These are phyloP conservation scores for Camelina hispida DNA, from an alignment of 345 rosid genomes.

Conservation along the genomic window DNA sequence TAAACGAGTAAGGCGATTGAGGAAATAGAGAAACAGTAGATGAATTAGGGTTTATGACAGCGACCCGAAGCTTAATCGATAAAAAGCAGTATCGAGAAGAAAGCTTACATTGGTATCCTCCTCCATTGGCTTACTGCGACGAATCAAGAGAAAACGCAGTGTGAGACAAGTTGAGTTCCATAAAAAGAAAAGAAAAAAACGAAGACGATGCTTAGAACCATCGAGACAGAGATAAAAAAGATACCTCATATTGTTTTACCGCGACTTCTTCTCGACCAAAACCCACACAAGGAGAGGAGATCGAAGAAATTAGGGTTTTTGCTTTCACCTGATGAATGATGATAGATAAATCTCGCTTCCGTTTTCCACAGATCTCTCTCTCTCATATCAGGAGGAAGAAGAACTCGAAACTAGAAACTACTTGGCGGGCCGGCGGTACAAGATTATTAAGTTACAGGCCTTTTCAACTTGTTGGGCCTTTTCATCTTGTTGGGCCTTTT, in stretches of 20 bases:
- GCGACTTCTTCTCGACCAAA: background rate
- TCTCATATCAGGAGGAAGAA: background rate
- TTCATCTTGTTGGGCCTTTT: constrained; percentile 1
- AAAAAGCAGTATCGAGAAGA: background rate
- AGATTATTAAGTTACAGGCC: background rate
- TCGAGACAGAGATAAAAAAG: constrained; percentile 19
- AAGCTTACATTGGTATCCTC: constrained; percentile 58
- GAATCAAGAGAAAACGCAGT: too few species aligned
- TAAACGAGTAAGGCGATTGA: background rate
- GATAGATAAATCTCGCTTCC: constrained; percentile 26
- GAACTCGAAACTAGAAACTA: background rate
- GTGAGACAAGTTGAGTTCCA: too few species aligned
- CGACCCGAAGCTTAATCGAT: constrained; percentile 16
- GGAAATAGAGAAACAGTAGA: background rate
- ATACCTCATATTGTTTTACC: constrained; percentile 36
- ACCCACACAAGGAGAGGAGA: background rate
- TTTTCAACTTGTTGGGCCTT: background rate
- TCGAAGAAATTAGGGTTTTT: constrained; percentile 34
- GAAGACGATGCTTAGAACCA: constrained; percentile 2
- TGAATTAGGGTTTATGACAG: background rate
- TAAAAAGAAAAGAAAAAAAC: too few species aligned
- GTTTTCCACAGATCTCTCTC: constrained; percentile 9
- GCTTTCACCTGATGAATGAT: constrained; percentile 12
- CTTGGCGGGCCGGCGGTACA: background rate
- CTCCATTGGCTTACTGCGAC: constrained; percentile 65